Base-by-base conservation (phyloP, 345 rosid species). In the Chamaenerion angustifolium region DNA sequence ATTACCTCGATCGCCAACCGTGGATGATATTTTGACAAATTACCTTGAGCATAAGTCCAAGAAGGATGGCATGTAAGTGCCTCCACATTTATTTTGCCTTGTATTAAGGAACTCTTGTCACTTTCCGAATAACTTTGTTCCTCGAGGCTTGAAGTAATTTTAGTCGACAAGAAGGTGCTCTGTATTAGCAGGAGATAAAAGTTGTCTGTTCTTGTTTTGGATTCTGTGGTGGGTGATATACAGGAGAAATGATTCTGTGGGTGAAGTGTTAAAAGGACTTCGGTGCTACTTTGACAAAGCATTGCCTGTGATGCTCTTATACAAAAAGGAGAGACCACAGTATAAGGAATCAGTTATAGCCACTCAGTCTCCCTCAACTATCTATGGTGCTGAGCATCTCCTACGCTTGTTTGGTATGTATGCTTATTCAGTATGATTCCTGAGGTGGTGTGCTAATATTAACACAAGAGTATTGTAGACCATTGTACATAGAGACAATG, bases 1-100 rank as follows among this genome's bases (percentile, higher is more conserved):
- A 71, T 94, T 92, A 74, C 99, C 99, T 2, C 79, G 96, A 7
- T 74, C 85, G 8, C 95, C 96, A 16, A 92, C 44, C 61, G 81
- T 92, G 25, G 96, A 92, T 71, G 94, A 88, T 49, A 77, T 92
- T 59, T 68, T 92, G 67, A 59, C 88, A 4, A 87, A 79, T 63
- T 87, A 82, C 73, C 83, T 84, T 15, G 95, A 87, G 35, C 68
- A 82, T 80, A 75, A 72, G 65, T 78, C 84, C 61, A 92, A 87
- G 75, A 87, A 92, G 66, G 96, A 87, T 59, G 85, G 82, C 72
- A 65, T 67, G 99, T 84, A 63, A 75, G 95, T 71, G 56, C 42
- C 27, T 23, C 27, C 27, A 23, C 27, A 23, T 31, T 5, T 31
- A 4, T 31, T 31, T 8, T 31, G 37, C 10, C 37, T 5, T 31